phyloP scores from a whole-genome alignment of 2,329 filamentous ascomycete genomes.

The Aspergillus proliferans region DNA sequence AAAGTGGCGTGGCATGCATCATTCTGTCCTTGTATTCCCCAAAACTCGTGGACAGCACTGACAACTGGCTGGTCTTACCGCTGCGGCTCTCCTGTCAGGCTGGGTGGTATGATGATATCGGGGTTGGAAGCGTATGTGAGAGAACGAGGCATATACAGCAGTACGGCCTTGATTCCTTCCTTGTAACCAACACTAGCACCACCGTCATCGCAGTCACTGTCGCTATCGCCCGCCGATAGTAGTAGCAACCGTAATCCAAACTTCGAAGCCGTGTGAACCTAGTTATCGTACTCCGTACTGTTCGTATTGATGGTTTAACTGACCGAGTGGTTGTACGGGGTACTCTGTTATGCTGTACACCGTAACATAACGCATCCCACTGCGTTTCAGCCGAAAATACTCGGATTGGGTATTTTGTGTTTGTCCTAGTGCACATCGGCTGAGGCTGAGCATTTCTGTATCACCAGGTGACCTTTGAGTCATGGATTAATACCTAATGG shows the following conservation, averaged over 20 bases:
- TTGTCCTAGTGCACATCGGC: conserved; percentile 1
- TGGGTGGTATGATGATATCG: neutral
- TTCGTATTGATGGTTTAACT: too few relatives aligned
- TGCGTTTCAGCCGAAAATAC: neutral
- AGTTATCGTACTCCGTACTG: too few relatives aligned
- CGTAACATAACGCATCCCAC: neutral
- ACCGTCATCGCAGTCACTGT: too few relatives aligned
- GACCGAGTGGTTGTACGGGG: neutral
- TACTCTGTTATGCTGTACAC: neutral
- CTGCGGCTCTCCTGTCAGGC: neutral
- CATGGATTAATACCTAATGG: neutral
- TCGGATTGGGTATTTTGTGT: conserved; percentile 4
- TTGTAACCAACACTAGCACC: neutral
- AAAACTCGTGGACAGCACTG: neutral
- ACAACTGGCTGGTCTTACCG: neutral
- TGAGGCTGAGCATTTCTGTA: neutral
- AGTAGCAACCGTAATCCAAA: too few relatives aligned
- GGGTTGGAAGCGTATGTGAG: neutral
- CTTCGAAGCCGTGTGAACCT: too few relatives aligned
- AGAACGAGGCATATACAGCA: too few relatives aligned
- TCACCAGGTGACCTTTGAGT: neutral
- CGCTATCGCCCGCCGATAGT: too few relatives aligned
- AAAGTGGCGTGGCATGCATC: neutral
- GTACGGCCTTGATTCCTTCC: neutral
- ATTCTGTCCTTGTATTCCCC: neutral